Evolutionary conservation across 2,329 filamentous ascomycete genomes (phyloP).

Genomic region (Fusarium bactridioides): DNA sequence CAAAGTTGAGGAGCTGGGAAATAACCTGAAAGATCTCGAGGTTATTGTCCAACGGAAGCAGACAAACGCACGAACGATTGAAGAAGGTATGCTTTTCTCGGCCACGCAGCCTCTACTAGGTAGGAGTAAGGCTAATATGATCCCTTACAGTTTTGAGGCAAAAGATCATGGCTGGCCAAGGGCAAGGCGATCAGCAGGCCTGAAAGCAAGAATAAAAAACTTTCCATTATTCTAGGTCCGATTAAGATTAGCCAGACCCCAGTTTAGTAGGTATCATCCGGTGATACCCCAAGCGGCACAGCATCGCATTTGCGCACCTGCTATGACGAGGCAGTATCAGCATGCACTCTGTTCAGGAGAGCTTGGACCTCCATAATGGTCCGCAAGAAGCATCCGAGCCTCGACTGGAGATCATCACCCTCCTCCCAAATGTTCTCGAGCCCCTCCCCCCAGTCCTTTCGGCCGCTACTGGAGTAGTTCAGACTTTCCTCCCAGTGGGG

Average conservation of each 20-base stretch:
- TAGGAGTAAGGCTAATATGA: slow-evolving; percentile 42
- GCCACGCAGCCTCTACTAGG: background rate
- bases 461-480: slow-evolving; percentile 39
- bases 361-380: slow-evolving; percentile 45
- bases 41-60: slow-evolving; percentile 74
- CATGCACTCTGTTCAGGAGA: slow-evolving; percentile 33
- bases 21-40: slow-evolving; percentile 65
- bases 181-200: slow-evolving; percentile 34
- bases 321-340: slow-evolving; percentile 10
- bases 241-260: slow-evolving; percentile 3
- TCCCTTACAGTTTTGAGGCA: slow-evolving; percentile 50
- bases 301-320: background rate
- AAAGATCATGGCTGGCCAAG: slow-evolving; percentile 53
- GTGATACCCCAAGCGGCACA: slow-evolving; percentile 1
- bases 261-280: background rate
- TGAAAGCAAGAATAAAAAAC: slow-evolving; percentile 11
- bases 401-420: slow-evolving; percentile 35
- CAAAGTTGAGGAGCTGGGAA: slow-evolving; percentile 62
- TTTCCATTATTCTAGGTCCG: background rate
- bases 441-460: slow-evolving; percentile 44
- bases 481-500: slow-evolving; percentile 50
- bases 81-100: slow-evolving; percentile 71
- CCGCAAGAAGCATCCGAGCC: slow-evolving; percentile 44
- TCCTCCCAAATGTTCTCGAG: slow-evolving; percentile 47
- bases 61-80: slow-evolving; percentile 82